Evolutionary conservation across 257 asterid species (phyloP).

Genomic region (Salvia splendens): DNA sequence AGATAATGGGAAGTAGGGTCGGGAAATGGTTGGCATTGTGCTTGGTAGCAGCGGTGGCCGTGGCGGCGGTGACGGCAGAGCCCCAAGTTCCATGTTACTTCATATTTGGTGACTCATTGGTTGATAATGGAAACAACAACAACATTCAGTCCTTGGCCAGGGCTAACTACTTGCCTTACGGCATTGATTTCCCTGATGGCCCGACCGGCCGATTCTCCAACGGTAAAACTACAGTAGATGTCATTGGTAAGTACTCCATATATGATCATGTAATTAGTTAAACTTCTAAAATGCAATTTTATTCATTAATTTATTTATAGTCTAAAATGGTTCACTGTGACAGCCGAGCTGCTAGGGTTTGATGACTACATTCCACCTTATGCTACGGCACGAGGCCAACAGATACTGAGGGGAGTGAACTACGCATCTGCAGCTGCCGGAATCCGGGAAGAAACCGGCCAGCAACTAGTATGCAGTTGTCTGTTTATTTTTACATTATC

Average conservation of each 20-base stretch:
- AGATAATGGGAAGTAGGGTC: constrained; percentile 37
- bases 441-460: constrained; percentile 79
- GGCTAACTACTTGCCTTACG: constrained; percentile 79
- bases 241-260: constrained; percentile 44
- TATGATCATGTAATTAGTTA: not conserved
- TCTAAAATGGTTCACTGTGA: not conserved
- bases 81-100: constrained; percentile 77
- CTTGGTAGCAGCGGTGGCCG: constrained; percentile 24
- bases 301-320: no score
- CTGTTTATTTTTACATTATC: not conserved
- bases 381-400: constrained; percentile 54
- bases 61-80: constrained; percentile 34
- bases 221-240: constrained; percentile 71
- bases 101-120: constrained; percentile 72
- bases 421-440: constrained; percentile 94
- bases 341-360: constrained; percentile 77
- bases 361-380: constrained; percentile 61
- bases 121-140: constrained; percentile 74
- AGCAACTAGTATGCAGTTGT: constrained; percentile 52
- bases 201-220: constrained; percentile 75
- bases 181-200: constrained; percentile 57
- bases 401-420: constrained; percentile 70
- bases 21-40: constrained; percentile 32
- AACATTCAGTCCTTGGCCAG: constrained; percentile 59
- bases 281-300: no score